These are phyloP conservation scores for Fusarium gaditjirri DNA, from an alignment of 2,329 filamentous ascomycete genomes.

Conservation along the genomic window DNA sequence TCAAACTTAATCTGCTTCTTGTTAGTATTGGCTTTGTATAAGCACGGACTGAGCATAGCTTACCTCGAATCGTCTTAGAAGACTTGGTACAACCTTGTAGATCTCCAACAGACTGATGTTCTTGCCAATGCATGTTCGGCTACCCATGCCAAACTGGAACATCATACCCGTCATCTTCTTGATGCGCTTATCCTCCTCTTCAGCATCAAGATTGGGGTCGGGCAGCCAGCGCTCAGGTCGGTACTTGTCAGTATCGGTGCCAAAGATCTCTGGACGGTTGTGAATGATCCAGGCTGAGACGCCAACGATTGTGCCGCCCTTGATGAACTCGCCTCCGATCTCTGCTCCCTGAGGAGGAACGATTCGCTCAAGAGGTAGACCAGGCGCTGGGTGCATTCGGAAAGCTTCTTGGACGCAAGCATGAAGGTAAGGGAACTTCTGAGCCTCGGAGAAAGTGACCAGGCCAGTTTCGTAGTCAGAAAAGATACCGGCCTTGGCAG, in stretches of 20 bases:
- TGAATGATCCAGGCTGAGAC: conserved; percentile 82
- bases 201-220: conserved; percentile 51
- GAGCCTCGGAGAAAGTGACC: conserved; percentile 75
- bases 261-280: conserved; percentile 73
- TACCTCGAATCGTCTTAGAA: conserved; percentile 40
- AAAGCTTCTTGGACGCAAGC: conserved; percentile 83
- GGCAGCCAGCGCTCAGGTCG: conserved; percentile 75
- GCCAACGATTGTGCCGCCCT: conserved; percentile 78
- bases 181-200: conserved; percentile 56
- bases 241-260: conserved; percentile 71
- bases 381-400: conserved; percentile 78
- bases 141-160: conserved; percentile 75
- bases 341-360: conserved; percentile 72
- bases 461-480: conserved; percentile 64
- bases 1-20: conserved; percentile 61
- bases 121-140: conserved; percentile 76
- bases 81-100: conserved; percentile 68
- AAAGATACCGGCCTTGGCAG: conserved; percentile 62
- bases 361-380: conserved; percentile 77
- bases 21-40: neutral
- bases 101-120: conserved; percentile 72
- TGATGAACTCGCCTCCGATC: conserved; percentile 70
- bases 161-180: conserved; percentile 45
- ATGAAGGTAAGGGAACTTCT: conserved; percentile 79
- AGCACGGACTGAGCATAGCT: rapidly evolving